phyloP scores from a whole-genome alignment of 2,329 filamentous ascomycete species.

The Hirsutella rhossiliensis region DNA sequence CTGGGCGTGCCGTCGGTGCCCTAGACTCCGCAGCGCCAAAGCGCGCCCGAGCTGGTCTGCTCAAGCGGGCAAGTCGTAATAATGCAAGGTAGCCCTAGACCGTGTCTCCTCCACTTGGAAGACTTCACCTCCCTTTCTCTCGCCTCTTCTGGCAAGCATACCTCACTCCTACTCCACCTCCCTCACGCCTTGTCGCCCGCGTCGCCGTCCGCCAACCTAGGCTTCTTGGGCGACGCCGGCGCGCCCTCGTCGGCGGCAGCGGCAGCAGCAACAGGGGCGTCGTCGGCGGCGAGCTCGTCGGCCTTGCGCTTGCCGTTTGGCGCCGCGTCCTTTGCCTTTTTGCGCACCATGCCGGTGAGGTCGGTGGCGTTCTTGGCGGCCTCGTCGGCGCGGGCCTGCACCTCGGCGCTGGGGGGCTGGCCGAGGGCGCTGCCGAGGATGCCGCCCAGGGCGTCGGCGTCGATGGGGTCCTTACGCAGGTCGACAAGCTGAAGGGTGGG shows the following conservation, averaged over 20 bases:
- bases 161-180: no score
- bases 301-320: conserved; percentile 29
- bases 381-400: conserved; percentile 55
- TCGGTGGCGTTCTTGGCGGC: conserved; percentile 65
- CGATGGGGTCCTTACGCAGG: conserved; percentile 46
- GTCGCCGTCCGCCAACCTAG: conserved; percentile 18
- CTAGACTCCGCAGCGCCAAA: no score
- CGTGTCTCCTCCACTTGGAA: neutral
- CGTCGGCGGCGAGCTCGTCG: conserved; percentile 12
- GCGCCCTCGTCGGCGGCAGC: conserved; percentile 10
- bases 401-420: conserved; percentile 42
- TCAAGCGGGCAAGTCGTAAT: no score
- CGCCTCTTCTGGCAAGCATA: no score
- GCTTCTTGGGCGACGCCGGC: conserved; percentile 18
- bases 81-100: no score
- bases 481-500: conserved; percentile 44
- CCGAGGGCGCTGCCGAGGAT: conserved; percentile 53
- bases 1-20: no score
- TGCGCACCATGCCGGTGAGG: conserved; percentile 61
- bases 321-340: conserved; percentile 36
- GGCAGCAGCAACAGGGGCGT: neutral
- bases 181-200: neutral
- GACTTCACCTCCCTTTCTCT: neutral
- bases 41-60: no score
- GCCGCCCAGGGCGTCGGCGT: conserved; percentile 33